A percentile compares a stretch with the other conserved stretches of the same genome.
Conservation (phyloP, 78 protist species). For the Chrysochromulina parva region DNA sequence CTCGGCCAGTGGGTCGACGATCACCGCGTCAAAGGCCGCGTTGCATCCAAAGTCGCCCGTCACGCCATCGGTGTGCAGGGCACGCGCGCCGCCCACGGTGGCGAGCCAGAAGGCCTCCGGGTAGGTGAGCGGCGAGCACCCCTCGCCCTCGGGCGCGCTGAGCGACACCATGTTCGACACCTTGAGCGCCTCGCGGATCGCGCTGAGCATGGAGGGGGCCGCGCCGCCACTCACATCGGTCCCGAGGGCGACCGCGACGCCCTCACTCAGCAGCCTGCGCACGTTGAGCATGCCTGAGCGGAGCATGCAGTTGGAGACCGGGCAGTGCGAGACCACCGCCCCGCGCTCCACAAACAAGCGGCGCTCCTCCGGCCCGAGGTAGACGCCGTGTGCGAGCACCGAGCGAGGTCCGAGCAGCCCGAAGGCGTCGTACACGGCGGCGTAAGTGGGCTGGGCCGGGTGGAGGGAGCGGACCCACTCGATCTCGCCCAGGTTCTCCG, state of each 20-base stretch:
- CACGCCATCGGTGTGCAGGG: conserved; percentile 50
- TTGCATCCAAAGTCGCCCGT: conserved; percentile 68
- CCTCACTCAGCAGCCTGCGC: not conserved
- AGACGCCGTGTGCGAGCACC: conserved; percentile 79
- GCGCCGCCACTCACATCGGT: conserved; percentile 86
- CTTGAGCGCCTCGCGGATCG: conserved; percentile 70
- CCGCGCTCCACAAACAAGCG: not conserved
- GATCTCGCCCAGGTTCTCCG: conserved; percentile 71
- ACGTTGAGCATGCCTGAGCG: not conserved
- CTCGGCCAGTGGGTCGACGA: conserved; percentile 41
- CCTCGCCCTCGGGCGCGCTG: conserved; percentile 56
- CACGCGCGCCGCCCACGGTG: conserved; percentile 77
- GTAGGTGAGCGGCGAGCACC: not conserved
- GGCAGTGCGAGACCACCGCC: conserved; percentile 77
- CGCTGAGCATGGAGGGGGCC: conserved; percentile 66
- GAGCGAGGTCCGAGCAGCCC: conserved; percentile 68
- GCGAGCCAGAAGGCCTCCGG: conserved; percentile 22
- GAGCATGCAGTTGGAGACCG: conserved; percentile 17
- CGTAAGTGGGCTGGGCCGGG: conserved; percentile 58
- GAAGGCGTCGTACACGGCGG: conserved; percentile 69
- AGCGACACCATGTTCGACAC: conserved; percentile 68
- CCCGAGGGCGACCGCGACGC: conserved; percentile 74
- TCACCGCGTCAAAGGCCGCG: conserved; percentile 83
- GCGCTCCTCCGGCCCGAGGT: conserved; percentile 63
- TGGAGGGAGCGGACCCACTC: conserved; percentile 57